Evolutionary conservation across 78 protist genomes (phyloP), one percentile per base, ranked within the genome.

Genomic region (Polysphondylium violaceum): DNA sequence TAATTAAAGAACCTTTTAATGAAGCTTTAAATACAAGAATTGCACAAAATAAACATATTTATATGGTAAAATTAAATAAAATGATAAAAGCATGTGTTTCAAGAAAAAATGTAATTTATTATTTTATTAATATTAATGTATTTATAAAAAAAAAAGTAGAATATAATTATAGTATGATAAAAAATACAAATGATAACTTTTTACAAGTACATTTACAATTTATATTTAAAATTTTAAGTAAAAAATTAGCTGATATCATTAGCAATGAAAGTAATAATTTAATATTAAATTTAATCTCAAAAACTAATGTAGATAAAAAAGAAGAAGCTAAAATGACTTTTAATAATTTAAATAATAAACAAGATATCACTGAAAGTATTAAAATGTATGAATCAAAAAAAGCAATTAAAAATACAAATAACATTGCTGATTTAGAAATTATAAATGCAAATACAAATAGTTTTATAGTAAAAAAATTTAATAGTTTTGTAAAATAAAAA

Each of bases 201-300:
- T n/a, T n/a, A n/a, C n/a, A n/a, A n/a, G n/a, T n/a, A n/a, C n/a
- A n/a, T n/a, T n/a, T n/a, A n/a, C n/a, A n/a, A n/a, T n/a, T n/a
- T n/a, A n/a, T n/a, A n/a, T n/a, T n/a, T n/a, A n/a, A n/a, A n/a
- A n/a, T n/a, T n/a, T n/a, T n/a, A n/a, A n/a, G n/a, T 31, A 27
- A 36, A 76, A 50, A 41, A 55, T 76, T 59, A 23, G 11, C 12
- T 33, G 25, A 59, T 23, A 76, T 16, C 12, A 76, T 76, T 60
- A 76, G 67, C 11, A 43, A 55, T 50, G 14, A 41, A 59, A 76
- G 16, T 59, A 47, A 41, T 76, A 59, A 59, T 55, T 61, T 21
- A 61, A 31, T 29, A 21, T 38, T 31, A 21, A 61, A 61, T 29
- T 61, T 29, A n/a, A n/a, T n/a, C 11, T 47, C 53, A 47, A 47